A percentile compares a stretch with the other conserved stretches of the same genome.
Conservation (phyloP, 371 early-diverging fungal species). For the Circinella umbellata region DNA sequence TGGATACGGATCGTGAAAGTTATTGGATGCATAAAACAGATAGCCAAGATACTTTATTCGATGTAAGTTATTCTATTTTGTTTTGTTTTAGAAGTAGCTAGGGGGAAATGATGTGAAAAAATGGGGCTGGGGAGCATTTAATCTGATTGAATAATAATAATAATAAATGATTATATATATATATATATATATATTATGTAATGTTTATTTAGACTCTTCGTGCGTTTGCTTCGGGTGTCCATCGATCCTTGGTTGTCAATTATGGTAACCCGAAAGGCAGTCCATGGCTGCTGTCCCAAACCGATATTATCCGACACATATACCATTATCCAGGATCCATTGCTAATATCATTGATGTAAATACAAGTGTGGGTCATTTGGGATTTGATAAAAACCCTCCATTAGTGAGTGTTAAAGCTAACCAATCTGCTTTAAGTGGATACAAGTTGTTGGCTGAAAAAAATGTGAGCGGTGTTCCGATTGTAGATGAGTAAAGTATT, state of each 20-base stretch:
- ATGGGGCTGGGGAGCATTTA: neutral
- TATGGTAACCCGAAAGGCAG: constrained; percentile 24
- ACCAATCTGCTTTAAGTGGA: constrained; percentile 44
- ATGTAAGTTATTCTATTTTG: constrained; percentile 25
- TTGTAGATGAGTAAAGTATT: constrained; percentile 39
- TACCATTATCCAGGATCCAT: constrained; percentile 44
- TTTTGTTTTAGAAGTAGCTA: neutral
- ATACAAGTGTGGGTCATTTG: constrained; percentile 33
- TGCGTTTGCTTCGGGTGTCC: constrained; percentile 54
- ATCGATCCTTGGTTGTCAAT: constrained; percentile 51
- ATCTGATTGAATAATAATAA: too few species aligned
- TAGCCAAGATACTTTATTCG: constrained; percentile 44
- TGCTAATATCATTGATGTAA: constrained; percentile 38
- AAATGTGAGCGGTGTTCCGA: constrained; percentile 52
- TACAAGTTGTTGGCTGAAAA: constrained; percentile 54
- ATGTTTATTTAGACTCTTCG: constrained; percentile 35
- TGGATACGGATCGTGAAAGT: constrained; percentile 62
- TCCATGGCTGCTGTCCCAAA: constrained; percentile 57
- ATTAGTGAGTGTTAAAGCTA: constrained; percentile 35
- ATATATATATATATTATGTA: neutral
- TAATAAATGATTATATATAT: too few species aligned
- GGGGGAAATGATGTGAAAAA: neutral
- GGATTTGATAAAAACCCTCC: constrained; percentile 30
- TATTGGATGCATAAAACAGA: constrained; percentile 59
- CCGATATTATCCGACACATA: constrained; percentile 60